phyloP scores from a whole-genome alignment of 345 rosid species.

The Eucalyptus tenuipes region DNA sequence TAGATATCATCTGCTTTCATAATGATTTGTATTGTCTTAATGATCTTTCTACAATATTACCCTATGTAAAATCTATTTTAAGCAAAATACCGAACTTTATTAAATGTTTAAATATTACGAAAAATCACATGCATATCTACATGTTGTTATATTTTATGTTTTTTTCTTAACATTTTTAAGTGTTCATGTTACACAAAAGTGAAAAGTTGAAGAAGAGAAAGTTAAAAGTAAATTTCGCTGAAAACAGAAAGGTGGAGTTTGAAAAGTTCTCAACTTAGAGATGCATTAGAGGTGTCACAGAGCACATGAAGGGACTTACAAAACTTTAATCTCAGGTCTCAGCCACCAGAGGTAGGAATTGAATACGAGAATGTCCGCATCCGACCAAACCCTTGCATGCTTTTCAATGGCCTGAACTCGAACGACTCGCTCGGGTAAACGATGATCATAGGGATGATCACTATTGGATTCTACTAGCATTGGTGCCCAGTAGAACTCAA shows the following conservation, averaged over 20 bases:
- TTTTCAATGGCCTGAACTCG: constrained; percentile 64
- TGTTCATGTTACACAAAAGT: neutral
- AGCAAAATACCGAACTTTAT: neutral
- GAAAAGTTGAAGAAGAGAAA: neutral
- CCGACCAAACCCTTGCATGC: constrained; percentile 73
- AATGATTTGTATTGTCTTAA: neutral
- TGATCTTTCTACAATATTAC: neutral
- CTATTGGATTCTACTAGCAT: constrained; percentile 87
- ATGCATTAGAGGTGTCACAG: neutral
- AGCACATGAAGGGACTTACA: constrained; percentile 34
- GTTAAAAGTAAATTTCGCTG: neutral
- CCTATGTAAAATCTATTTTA: neutral
- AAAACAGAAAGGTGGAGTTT: neutral
- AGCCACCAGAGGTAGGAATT: constrained; percentile 95
- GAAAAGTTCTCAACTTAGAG: neutral
- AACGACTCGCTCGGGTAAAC: constrained; percentile 53
- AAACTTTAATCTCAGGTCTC: constrained; percentile 45
- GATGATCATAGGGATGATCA: constrained; percentile 62
- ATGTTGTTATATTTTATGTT: neutral
- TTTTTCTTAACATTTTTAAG: neutral
- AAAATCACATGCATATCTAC: neutral
- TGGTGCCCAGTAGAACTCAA: constrained; percentile 93
- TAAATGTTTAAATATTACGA: neutral
- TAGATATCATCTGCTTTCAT: neutral
- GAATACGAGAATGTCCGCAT: constrained; percentile 57